These are phyloP conservation scores for Neospermospora avenae DNA, from an alignment of 2,329 filamentous ascomycete species.

Conservation along the genomic window DNA sequence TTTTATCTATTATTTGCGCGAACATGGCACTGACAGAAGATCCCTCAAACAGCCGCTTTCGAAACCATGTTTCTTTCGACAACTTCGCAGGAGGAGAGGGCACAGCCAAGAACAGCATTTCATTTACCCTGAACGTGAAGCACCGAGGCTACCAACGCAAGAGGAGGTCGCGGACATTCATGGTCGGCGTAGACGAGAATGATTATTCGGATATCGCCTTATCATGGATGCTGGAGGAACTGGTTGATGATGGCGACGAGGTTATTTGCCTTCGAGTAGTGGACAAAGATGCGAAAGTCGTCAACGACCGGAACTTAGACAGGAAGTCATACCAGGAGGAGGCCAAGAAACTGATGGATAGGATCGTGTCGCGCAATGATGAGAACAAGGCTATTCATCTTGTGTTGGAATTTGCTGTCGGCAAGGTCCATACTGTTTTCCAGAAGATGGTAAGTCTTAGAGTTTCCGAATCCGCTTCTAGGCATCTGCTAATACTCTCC, in stretches of 20 bases:
- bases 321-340: constrained; percentile 61
- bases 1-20: neutral
- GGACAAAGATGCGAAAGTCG: constrained; percentile 66
- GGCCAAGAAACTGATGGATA: constrained; percentile 60
- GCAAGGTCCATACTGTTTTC: constrained; percentile 69
- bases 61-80: constrained; percentile 69
- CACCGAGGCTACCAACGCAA: constrained; percentile 69
- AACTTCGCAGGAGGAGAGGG: constrained; percentile 67
- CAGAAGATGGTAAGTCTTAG: constrained; percentile 65
- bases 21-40: constrained; percentile 29
- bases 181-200: constrained; percentile 71
- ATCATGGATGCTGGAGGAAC: constrained; percentile 70
- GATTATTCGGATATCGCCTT: constrained; percentile 73
- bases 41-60: constrained; percentile 49
- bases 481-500: neutral
- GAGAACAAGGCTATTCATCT: constrained; percentile 69
- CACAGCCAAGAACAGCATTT: constrained; percentile 53
- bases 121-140: constrained; percentile 67
- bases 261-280: constrained; percentile 70
- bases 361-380: constrained; percentile 66
- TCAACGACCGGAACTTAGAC: constrained; percentile 55
- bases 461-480: neutral
- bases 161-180: constrained; percentile 64
- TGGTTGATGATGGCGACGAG: constrained; percentile 75
- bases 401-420: constrained; percentile 68